Conservation (phyloP, 495 filamentous ascomycete species). For the Penicillium malachiteum region DNA sequence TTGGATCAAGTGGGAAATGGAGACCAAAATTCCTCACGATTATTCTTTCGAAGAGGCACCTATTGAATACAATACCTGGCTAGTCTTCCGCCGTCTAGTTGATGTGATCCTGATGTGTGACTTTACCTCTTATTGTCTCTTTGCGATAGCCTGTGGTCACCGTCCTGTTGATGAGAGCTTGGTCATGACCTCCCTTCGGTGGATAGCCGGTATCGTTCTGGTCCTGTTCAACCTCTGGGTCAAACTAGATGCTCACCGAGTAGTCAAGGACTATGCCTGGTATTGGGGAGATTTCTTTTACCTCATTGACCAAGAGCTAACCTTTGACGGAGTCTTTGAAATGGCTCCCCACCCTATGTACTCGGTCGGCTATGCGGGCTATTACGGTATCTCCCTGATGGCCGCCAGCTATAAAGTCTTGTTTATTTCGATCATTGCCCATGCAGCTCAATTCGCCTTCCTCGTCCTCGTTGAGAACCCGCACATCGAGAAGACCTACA, state of each 20-base stretch:
- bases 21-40: conserved; percentile 89
- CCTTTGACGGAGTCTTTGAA: conserved; percentile 98
- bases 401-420: conserved; percentile 96
- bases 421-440: conserved; percentile 92
- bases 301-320: conserved; percentile 95
- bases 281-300: conserved; percentile 99
- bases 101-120: conserved; percentile 98
- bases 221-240: conserved; percentile 98
- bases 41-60: conserved; percentile 92
- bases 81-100: conserved; percentile 90
- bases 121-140: conserved; percentile 93
- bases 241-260: conserved; percentile 93
- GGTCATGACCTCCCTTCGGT: conserved; percentile 68
- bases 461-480: conserved; percentile 88
- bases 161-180: conserved; percentile 69
- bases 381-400: conserved; percentile 98
- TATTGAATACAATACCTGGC: conserved; percentile 98
- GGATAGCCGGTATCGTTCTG: conserved; percentile 75
- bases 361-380: conserved; percentile 95
- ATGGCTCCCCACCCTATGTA: conserved; percentile 99
- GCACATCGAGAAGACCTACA: conserved; percentile 98
- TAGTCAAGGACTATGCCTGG: conserved; percentile 99
- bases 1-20: conserved; percentile 81
- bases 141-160: conserved; percentile 84
- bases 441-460: conserved; percentile 93